phyloP scores from a whole-genome alignment of 2,329 filamentous ascomycete species.

The Calcarisporium arbuscula region DNA sequence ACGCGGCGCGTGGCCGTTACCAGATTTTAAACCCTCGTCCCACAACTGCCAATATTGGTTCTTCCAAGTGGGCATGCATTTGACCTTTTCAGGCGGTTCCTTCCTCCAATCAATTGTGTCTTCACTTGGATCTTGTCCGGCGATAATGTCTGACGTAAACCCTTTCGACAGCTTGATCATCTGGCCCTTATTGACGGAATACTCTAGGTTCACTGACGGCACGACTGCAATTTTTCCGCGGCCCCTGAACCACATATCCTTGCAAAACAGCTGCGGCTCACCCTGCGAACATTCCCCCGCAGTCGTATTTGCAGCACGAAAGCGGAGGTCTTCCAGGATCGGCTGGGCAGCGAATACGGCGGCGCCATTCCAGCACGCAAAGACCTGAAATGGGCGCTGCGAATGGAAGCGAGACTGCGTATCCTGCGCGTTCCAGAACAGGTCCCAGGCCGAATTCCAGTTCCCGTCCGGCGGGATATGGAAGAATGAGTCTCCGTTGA shows the following conservation, averaged over 20 bases:
- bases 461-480: slow-evolving; percentile 41
- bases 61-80: slow-evolving; percentile 38
- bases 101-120: slow-evolving; percentile 35
- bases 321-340: slow-evolving; percentile 37
- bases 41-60: slow-evolving; percentile 37
- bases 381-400: slow-evolving; percentile 50
- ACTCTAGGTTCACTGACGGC: slow-evolving; percentile 49
- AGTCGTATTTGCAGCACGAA: slow-evolving; percentile 27
- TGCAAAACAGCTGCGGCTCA: slow-evolving; percentile 50
- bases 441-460: slow-evolving; percentile 41
- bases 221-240: slow-evolving; percentile 49
- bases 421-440: slow-evolving; percentile 45
- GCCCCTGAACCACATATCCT: slow-evolving; percentile 47
- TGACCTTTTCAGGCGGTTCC: slow-evolving; percentile 38
- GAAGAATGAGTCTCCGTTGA: slow-evolving; percentile 51
- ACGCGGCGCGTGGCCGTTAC: too few relatives aligned
- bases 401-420: slow-evolving; percentile 25
- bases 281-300: slow-evolving; percentile 44
- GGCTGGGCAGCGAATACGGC: slow-evolving; percentile 41
- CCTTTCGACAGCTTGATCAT: slow-evolving; percentile 45
- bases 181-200: slow-evolving; percentile 37
- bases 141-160: slow-evolving; percentile 32
- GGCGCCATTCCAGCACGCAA: slow-evolving; percentile 56
- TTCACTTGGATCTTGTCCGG: slow-evolving; percentile 18
- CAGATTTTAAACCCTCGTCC: slow-evolving; percentile 13